phyloP scores from a whole-genome alignment of 2,329 filamentous ascomycete species.

The Aspergillus pseudoviridinutans region DNA sequence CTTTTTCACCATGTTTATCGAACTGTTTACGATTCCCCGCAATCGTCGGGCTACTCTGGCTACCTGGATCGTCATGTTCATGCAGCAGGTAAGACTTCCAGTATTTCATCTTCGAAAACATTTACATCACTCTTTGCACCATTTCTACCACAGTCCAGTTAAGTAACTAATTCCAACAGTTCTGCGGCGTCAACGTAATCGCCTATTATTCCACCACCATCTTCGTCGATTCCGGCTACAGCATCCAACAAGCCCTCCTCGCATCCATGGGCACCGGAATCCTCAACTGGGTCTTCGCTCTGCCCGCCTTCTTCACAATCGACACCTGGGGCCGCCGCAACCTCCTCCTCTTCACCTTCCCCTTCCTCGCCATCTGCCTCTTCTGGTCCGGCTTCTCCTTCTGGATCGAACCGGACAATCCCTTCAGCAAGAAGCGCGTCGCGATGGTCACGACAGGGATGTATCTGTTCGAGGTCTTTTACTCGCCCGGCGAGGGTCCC shows the following conservation, averaged over 20 bases:
- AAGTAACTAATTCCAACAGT: background rate
- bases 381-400: constrained; percentile 53
- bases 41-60: constrained; percentile 60
- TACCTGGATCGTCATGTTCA: constrained; percentile 62
- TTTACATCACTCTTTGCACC: no score
- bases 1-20: constrained; percentile 52
- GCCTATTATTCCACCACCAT: constrained; percentile 61
- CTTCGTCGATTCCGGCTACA: constrained; percentile 46
- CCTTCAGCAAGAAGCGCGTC: constrained; percentile 30
- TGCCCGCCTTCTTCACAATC: constrained; percentile 63
- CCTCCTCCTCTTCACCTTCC: constrained; percentile 61
- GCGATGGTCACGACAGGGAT: constrained; percentile 41
- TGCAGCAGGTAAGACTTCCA: constrained; percentile 53
- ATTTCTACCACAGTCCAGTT: no score
- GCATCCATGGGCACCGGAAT: constrained; percentile 59
- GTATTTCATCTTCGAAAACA: no score
- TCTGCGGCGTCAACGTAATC: constrained; percentile 49
- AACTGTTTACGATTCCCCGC: constrained; percentile 58
- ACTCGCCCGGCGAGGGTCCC: constrained; percentile 58
- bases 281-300: constrained; percentile 62
- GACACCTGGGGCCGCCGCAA: constrained; percentile 65
- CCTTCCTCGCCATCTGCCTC: constrained; percentile 56
- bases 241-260: constrained; percentile 40
- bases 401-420: constrained; percentile 43
- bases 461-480: constrained; percentile 43